These are phyloP conservation scores for Naegleria gruberi DNA, from an alignment of 208 protist genomes.

Conservation along the genomic window DNA sequence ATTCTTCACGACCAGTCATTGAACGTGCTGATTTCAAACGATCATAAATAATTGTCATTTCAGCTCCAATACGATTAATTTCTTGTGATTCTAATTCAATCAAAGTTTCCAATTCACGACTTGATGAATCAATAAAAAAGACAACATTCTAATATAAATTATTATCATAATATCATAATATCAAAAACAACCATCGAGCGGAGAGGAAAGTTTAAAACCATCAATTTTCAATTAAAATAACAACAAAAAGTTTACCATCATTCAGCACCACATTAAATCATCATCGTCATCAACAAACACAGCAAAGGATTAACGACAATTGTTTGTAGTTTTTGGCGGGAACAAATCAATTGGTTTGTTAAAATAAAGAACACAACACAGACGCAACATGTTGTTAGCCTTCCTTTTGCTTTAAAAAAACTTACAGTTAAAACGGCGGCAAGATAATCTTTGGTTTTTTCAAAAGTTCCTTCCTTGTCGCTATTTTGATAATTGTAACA, in stretches of 20 bases:
- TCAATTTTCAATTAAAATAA: too few relatives aligned
- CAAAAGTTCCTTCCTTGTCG: not conserved
- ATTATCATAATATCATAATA: too few relatives aligned
- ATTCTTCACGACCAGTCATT: not conserved
- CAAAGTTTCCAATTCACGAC: not conserved
- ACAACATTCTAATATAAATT: not conserved
- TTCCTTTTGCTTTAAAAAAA: not conserved
- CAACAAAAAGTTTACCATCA: too few relatives aligned
- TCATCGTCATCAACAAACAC: too few relatives aligned
- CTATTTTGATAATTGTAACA: not conserved
- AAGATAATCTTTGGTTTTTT: not conserved
- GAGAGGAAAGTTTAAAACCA: too few relatives aligned
- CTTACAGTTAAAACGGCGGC: not conserved
- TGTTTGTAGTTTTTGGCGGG: too few relatives aligned
- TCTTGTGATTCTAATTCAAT: slow-evolving; percentile 8
- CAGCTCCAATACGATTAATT: not conserved
- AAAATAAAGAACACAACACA: too few relatives aligned
- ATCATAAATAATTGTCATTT: slow-evolving; percentile 8
- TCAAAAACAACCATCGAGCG: too few relatives aligned
- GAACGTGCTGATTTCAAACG: not conserved
- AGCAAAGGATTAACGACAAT: too few relatives aligned
- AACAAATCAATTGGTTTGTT: too few relatives aligned
- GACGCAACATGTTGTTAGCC: too few relatives aligned
- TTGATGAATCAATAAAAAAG: not conserved
- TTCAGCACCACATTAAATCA: too few relatives aligned